Conservation (phyloP, 495 filamentous ascomycete genomes). For the Penicillium macrosclerotiorum region DNA sequence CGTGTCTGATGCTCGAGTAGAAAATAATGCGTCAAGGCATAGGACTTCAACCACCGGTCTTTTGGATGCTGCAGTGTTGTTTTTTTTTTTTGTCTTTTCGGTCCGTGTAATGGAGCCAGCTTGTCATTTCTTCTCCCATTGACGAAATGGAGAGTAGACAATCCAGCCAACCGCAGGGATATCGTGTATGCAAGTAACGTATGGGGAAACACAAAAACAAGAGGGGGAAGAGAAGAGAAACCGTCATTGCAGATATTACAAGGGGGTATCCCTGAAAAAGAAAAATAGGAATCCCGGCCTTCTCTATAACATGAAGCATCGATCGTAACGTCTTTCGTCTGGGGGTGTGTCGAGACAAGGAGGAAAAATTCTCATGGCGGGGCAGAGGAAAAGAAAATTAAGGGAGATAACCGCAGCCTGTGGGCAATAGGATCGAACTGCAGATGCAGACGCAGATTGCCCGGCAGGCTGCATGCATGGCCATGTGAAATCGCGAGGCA, state of each 20-base stretch:
- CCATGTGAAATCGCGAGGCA: constrained; percentile 13
- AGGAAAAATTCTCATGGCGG: constrained; percentile 30
- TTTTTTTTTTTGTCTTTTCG: constrained; percentile 13
- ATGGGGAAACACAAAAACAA: neutral
- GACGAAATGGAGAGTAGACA: neutral
- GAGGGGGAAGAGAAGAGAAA: constrained; percentile 18
- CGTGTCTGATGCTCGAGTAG: constrained; percentile 28
- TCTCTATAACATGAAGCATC: constrained; percentile 50
- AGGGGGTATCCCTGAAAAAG: constrained; percentile 18
- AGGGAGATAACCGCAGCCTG: constrained; percentile 7
- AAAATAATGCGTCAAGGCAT: constrained; percentile 10
- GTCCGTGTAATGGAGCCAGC: neutral
- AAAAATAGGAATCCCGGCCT: constrained; percentile 26
- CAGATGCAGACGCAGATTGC: constrained; percentile 3
- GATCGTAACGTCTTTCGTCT: constrained; percentile 48
- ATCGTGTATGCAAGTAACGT: constrained; percentile 7
- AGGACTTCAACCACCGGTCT: constrained; percentile 14
- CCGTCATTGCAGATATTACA: constrained; percentile 32
- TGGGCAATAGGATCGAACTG: neutral
- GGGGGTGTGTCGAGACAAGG: constrained; percentile 10
- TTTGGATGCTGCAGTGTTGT: constrained; percentile 6
- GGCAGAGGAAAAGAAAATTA: constrained; percentile 30
- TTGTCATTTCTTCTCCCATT: constrained; percentile 4
- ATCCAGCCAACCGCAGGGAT: constrained; percentile 3
- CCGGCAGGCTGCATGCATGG: constrained; percentile 21